Percentiles rank a stretch among this genome's conserved stretches.
Evolutionary conservation across 2,329 filamentous ascomycete species (phyloP).

Genomic region (Fusarium sacchari): DNA sequence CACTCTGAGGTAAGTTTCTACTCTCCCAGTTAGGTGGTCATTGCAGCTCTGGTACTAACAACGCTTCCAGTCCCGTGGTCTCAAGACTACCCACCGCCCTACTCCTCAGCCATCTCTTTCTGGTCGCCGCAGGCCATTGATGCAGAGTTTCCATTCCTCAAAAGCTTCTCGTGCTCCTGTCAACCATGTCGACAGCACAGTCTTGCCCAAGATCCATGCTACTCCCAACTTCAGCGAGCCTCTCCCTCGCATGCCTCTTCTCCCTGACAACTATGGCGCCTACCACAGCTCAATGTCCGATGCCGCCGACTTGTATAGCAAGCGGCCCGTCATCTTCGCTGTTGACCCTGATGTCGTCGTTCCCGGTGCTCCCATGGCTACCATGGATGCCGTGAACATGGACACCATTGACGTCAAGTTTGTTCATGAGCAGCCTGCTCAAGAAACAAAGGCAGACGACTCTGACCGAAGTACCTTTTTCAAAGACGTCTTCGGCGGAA

Average conservation of each 20-base stretch:
- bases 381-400: conserved; percentile 67
- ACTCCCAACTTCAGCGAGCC: conserved; percentile 47
- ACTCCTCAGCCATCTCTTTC: conserved; percentile 56
- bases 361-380: conserved; percentile 62
- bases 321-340: conserved; percentile 65
- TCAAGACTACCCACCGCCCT: conserved; percentile 61
- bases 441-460: conserved; percentile 41
- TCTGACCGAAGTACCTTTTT: conserved; percentile 57
- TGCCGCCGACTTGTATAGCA: conserved; percentile 52
- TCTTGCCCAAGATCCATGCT: conserved; percentile 60
- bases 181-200: conserved; percentile 61
- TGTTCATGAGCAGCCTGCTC: conserved; percentile 51
- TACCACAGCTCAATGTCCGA: conserved; percentile 55
- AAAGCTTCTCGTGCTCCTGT: conserved; percentile 52
- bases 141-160: conserved; percentile 70
- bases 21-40: background rate
- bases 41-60: conserved; percentile 19
- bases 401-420: conserved; percentile 67
- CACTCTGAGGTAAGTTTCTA: conserved; percentile 53
- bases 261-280: conserved; percentile 66
- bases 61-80: conserved; percentile 50
- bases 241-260: conserved; percentile 65
- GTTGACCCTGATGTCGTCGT: conserved; percentile 64
- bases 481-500: conserved; percentile 64
- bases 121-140: conserved; percentile 63